Percentiles rank a stretch among this genome's conserved stretches.
phyloP scores from a whole-genome alignment of 306 rosid species.

The Cucurbita ficifolia region DNA sequence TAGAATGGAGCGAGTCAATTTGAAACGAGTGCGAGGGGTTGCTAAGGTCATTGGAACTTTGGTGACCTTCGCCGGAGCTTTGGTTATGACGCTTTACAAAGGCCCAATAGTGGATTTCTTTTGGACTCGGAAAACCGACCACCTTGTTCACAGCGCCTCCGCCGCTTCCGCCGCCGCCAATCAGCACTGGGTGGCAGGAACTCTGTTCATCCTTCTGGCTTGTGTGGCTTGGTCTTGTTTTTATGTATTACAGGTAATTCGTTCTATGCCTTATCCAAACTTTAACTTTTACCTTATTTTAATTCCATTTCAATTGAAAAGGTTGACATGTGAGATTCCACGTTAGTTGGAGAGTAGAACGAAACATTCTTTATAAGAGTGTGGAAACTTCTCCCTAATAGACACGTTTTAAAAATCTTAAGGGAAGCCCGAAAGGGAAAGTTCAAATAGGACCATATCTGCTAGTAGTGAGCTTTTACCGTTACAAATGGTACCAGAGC shows the following conservation, averaged over 20 bases:
- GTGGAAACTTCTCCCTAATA: too few relatives aligned
- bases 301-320: neutral
- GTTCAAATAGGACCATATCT: too few relatives aligned
- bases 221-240: constrained; percentile 58
- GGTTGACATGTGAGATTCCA: too few relatives aligned
- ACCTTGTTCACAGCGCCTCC: neutral
- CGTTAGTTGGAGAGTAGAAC: too few relatives aligned
- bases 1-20: constrained; percentile 23
- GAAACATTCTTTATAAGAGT: too few relatives aligned
- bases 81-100: constrained; percentile 64
- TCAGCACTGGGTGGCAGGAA: constrained; percentile 36
- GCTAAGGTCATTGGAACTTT: constrained; percentile 29
- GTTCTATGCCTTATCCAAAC: neutral
- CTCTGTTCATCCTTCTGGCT: constrained; percentile 44
- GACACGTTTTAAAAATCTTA: too few relatives aligned
- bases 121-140: constrained; percentile 10
- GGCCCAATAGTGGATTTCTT: constrained; percentile 41
- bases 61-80: constrained; percentile 40
- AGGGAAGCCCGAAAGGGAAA: too few relatives aligned
- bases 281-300: neutral
- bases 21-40: constrained; percentile 19
- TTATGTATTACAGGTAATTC: constrained; percentile 39
- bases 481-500: too few relatives aligned
- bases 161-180: constrained; percentile 5
- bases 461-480: too few relatives aligned